These are phyloP conservation scores for Verticillium nubilum DNA, from an alignment of 2,329 filamentous ascomycete genomes.

Conservation along the genomic window DNA sequence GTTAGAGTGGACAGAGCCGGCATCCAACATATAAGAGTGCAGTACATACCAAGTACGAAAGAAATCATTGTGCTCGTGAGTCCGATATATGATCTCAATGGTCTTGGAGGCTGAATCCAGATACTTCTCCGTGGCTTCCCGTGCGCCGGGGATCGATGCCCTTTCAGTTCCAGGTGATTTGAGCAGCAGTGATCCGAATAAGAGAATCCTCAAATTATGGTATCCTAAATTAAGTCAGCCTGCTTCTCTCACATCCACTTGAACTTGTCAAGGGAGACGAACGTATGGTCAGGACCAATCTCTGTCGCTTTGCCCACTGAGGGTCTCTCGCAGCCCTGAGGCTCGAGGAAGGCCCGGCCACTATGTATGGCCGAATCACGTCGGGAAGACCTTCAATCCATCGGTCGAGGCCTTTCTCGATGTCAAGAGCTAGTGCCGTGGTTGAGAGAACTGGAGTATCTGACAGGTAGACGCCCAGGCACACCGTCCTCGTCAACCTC, in stretches of 20 bases:
- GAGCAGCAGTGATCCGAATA: constrained; percentile 20
- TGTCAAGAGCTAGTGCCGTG: constrained; percentile 14
- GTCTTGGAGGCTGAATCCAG: constrained; percentile 20
- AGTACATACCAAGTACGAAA: constrained; percentile 20
- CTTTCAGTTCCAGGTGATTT: constrained; percentile 13
- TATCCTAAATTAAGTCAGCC: constrained; percentile 11
- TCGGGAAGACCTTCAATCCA: constrained; percentile 17
- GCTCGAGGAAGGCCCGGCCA: constrained; percentile 9
- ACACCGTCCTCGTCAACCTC: constrained; percentile 17
- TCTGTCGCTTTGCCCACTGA: constrained; percentile 21
- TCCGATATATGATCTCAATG: constrained; percentile 21
- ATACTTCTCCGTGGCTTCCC: constrained; percentile 15
- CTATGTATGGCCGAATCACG: constrained; percentile 13
- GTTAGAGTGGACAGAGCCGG: background rate
- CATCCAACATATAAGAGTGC: background rate
- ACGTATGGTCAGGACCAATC: constrained; percentile 18
- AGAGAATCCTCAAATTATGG: constrained; percentile 19
- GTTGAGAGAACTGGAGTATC: constrained; percentile 13
- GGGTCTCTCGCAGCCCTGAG: constrained; percentile 14
- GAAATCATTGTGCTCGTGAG: constrained; percentile 21
- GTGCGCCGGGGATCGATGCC: constrained; percentile 10
- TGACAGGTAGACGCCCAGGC: constrained; percentile 17
- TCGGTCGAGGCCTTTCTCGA: constrained; percentile 16
- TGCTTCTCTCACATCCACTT: background rate
- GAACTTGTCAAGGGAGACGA: background rate